These are phyloP conservation scores for Nakataea oryzae DNA, from an alignment of 2,329 filamentous ascomycete genomes.

Conservation along the genomic window DNA sequence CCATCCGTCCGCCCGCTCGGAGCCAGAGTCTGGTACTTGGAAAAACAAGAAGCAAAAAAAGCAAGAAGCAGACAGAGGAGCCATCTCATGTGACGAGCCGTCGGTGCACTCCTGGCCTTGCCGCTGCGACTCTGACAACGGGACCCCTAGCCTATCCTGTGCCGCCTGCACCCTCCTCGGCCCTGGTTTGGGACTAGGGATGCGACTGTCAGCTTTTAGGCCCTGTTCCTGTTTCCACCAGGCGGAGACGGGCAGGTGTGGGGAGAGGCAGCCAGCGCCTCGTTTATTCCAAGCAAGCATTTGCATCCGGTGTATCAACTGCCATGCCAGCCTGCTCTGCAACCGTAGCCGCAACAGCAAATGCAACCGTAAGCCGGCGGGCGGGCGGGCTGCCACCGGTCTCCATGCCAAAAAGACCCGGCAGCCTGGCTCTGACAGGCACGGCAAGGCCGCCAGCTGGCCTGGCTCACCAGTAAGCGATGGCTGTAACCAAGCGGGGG, in stretches of 20 bases:
- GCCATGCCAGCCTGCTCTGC: not conserved
- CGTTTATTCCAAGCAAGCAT: not conserved
- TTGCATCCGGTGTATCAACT: not conserved
- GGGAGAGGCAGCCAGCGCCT: not conserved
- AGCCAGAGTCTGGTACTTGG: not conserved
- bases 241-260: not conserved
- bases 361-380: no score
- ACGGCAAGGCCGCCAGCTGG: not conserved
- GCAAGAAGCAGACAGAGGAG: not conserved
- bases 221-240: not conserved
- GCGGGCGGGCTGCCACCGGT: no score
- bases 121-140: not conserved
- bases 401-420: not conserved
- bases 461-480: not conserved
- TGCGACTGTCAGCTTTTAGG: not conserved
- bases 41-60: not conserved
- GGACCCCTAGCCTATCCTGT: not conserved
- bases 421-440: not conserved
- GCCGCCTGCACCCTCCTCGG: not conserved
- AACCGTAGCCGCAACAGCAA: not conserved
- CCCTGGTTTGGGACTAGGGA: not conserved
- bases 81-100: not conserved
- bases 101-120: not conserved
- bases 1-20: not conserved
- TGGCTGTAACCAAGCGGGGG: not conserved